Percentiles rank a stretch among this genome's conserved stretches.
phyloP scores from a whole-genome alignment of 2,329 filamentous ascomycete genomes.

The Pochonia chlamydosporia region DNA sequence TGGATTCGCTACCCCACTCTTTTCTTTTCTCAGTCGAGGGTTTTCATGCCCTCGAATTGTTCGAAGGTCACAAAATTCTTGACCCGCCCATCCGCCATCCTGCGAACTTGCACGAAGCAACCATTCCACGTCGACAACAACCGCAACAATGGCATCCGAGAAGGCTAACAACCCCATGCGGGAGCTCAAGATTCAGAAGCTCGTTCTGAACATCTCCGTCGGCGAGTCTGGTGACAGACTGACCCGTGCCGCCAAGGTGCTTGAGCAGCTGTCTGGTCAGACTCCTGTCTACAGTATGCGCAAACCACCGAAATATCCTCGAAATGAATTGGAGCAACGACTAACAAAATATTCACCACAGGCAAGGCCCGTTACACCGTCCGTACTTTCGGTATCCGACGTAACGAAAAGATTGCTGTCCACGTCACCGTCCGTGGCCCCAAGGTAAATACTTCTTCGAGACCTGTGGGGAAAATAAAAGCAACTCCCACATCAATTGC shows the following conservation, averaged over 20 bases:
- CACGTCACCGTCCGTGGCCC: conserved; percentile 99
- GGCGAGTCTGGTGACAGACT: conserved; percentile 99
- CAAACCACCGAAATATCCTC: not conserved
- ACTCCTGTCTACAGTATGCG: conserved; percentile 95
- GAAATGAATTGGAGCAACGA: conserved; percentile 6
- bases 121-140: conserved; percentile 27
- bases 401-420: conserved; percentile 99
- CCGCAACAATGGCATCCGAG: conserved; percentile 54
- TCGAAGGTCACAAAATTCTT: conserved; percentile 29
- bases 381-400: conserved; percentile 99
- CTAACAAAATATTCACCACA: conserved; percentile 29
- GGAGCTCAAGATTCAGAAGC: conserved; percentile 99
- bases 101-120: conserved; percentile 28
- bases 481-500: too few species aligned
- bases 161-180: conserved; percentile 98
- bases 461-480: too few species aligned
- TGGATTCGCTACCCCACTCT: conserved; percentile 14
- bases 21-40: conserved; percentile 22
- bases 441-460: conserved; percentile 40
- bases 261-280: conserved; percentile 99
- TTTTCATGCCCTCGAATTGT: conserved; percentile 36
- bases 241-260: conserved; percentile 98
- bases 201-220: conserved; percentile 99
- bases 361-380: conserved; percentile 99
- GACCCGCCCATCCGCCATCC: conserved; percentile 18